Percentiles rank a stretch among this genome's conserved stretches.
Evolutionary conservation across 2,329 filamentous ascomycete species (phyloP).

Genomic region (Basipetospora sp.): DNA sequence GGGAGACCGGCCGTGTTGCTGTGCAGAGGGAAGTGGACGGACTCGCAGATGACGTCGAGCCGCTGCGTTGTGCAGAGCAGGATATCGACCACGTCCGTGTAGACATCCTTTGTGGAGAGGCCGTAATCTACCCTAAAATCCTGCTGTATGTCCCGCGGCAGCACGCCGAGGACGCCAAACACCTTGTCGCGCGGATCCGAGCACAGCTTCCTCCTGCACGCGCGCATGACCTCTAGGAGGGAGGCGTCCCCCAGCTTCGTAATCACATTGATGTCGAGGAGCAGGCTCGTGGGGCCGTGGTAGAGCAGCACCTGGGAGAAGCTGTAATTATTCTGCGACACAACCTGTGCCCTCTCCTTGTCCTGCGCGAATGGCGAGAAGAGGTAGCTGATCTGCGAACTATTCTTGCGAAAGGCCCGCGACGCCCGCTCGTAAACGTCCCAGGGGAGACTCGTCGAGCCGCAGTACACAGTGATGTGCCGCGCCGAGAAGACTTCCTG

Average conservation of each 20-base stretch:
- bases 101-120: constrained; percentile 18
- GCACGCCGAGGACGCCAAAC: constrained; percentile 20
- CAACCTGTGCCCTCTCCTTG: no score
- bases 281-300: constrained; percentile 12
- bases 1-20: constrained; percentile 15
- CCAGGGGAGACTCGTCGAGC: constrained; percentile 11
- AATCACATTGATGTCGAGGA: constrained; percentile 1
- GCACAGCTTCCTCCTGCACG: constrained; percentile 6
- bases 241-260: background rate
- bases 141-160: constrained; percentile 13
- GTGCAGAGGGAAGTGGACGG: constrained; percentile 18
- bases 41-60: constrained; percentile 21
- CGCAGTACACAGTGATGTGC: constrained; percentile 14
- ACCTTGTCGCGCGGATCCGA: constrained; percentile 21
- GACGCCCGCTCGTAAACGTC: constrained; percentile 10
- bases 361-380: background rate
- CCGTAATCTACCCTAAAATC: constrained; percentile 18
- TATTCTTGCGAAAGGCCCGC: constrained; percentile 9
- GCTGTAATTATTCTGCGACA: no score
- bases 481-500: constrained; percentile 18
- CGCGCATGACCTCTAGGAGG: constrained; percentile 1
- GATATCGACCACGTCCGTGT: constrained; percentile 19
- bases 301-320: constrained; percentile 6
- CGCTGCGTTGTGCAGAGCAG: constrained; percentile 13
- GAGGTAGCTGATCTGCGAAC: background rate